Evolutionary conservation across 169 alveolate genomes (phyloP), one percentile per base, ranked within the genome.

Genomic region (Neospora caninum): DNA sequence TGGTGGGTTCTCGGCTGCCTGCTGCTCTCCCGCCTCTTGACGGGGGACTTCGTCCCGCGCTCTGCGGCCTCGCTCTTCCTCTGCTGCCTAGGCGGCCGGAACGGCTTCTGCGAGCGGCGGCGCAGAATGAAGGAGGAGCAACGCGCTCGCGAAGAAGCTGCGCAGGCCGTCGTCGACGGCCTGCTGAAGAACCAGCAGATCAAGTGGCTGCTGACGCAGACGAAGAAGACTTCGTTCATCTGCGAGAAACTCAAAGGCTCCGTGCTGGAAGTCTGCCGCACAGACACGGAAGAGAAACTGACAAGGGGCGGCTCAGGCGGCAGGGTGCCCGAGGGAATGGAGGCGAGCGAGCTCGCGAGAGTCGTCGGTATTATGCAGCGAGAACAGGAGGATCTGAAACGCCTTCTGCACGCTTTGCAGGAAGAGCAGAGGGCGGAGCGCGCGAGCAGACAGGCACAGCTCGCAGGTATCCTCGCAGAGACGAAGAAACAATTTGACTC

Each of bases 161-260:
- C 84, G 49, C 45, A 13, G 27, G 84, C 84, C 45, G 43, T 36
- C 84, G 84, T 36, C 39, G 49, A 73, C 25, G 20, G 49, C 20
- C 43, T 73, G 84, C 42, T 73, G 84, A 13, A 31, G 49, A 36
- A 73, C n/a, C 39, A 22, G 25, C 84, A 73, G 42, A n/a, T 73
- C 18, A 73, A 73, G 25, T 73, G 84, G 84, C 84, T 73, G 49
- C 42, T 73, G 49, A 73, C 41, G 4, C 84, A 73, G 84, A 73
- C 84, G 39, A 73, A 73, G 84, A 73, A 73, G 43, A 73, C 84
- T 13, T 34, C 45, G n/a, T 73, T 73, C 84, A 16, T 73, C 84
- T 73, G 84, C 84, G 84, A 73, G 25, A 73, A 73, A 22, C 39
- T 73, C 27, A 73, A 73, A 22, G 84, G 84, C 84, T 36, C 39